Evolutionary conservation across 495 filamentous ascomycete species (phyloP).

Genomic region (Pyrenula aspistea): DNA sequence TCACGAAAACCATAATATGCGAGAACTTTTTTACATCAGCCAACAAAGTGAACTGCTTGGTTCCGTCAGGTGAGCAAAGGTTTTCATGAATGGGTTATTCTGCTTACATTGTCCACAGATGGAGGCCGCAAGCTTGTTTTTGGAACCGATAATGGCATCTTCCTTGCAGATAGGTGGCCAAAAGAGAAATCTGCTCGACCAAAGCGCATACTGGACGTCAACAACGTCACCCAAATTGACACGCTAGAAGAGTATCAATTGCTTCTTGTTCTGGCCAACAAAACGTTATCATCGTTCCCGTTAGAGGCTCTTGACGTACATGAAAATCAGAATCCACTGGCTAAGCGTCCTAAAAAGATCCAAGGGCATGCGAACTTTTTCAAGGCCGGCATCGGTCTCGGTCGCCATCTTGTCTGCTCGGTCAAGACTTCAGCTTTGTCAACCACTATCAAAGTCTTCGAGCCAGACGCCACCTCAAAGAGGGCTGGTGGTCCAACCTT

Average conservation of each 20-base stretch:
- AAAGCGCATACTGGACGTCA: slow-evolving; percentile 72
- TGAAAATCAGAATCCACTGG: slow-evolving; percentile 55
- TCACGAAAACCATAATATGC: slow-evolving; percentile 77
- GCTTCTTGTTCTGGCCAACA: slow-evolving; percentile 84
- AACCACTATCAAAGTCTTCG: slow-evolving; percentile 94
- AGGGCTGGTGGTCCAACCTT: slow-evolving; percentile 86
- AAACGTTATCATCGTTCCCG: slow-evolving; percentile 77
- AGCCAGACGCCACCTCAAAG: slow-evolving; percentile 82
- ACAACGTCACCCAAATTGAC: slow-evolving; percentile 86
- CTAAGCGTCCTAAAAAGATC: slow-evolving; percentile 92
- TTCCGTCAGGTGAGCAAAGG: slow-evolving; percentile 61
- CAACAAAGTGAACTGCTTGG: slow-evolving; percentile 85
- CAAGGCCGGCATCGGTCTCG: slow-evolving; percentile 89
- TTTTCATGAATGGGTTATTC: not conserved
- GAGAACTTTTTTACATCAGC: slow-evolving; percentile 69
- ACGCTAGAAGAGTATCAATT: slow-evolving; percentile 90
- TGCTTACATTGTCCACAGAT: slow-evolving; percentile 43
- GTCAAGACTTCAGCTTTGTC: slow-evolving; percentile 84
- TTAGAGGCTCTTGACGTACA: slow-evolving; percentile 73
- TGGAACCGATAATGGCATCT: slow-evolving; percentile 89
- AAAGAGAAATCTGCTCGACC: slow-evolving; percentile 70
- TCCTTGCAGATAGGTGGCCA: slow-evolving; percentile 75
- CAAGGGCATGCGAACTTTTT: slow-evolving; percentile 96
- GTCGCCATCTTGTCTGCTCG: slow-evolving; percentile 86
- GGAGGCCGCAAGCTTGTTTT: slow-evolving; percentile 89